Conservation (phyloP, 768 basidiomycete species). For the Tulasnella calospora region DNA sequence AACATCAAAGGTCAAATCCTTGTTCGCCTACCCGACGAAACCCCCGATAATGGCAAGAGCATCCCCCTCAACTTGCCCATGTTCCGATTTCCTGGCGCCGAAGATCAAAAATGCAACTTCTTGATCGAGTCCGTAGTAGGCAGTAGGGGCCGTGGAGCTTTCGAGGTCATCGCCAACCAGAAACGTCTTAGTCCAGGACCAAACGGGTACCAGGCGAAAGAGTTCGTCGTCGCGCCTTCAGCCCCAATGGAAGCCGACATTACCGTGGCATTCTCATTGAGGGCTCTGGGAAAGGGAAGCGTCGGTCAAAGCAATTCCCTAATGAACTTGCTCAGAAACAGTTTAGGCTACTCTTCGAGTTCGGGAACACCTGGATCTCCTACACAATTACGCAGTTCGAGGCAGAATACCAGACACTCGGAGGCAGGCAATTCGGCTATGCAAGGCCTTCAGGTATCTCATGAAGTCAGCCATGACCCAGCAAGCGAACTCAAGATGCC, state of each 20-base stretch:
- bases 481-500: constrained; percentile 18
- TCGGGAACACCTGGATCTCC: not conserved
- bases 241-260: not conserved
- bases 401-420: not conserved
- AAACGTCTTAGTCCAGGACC: not conserved
- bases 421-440: not conserved
- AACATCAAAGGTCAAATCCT: constrained; percentile 18
- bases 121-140: not conserved
- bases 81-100: constrained; percentile 9
- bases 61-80: constrained; percentile 3
- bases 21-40: not conserved
- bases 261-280: not conserved
- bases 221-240: not conserved
- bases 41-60: not conserved
- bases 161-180: not conserved
- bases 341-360: not conserved
- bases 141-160: not conserved
- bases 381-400: not conserved
- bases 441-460: not conserved
- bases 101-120: not conserved
- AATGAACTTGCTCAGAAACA: not conserved
- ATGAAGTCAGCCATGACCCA: not conserved
- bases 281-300: not conserved
- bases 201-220: not conserved
- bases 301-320: not conserved